These are phyloP conservation scores for Colletotrichum brevisporum DNA, from an alignment of 2,329 filamentous ascomycete genomes.

Conservation along the genomic window DNA sequence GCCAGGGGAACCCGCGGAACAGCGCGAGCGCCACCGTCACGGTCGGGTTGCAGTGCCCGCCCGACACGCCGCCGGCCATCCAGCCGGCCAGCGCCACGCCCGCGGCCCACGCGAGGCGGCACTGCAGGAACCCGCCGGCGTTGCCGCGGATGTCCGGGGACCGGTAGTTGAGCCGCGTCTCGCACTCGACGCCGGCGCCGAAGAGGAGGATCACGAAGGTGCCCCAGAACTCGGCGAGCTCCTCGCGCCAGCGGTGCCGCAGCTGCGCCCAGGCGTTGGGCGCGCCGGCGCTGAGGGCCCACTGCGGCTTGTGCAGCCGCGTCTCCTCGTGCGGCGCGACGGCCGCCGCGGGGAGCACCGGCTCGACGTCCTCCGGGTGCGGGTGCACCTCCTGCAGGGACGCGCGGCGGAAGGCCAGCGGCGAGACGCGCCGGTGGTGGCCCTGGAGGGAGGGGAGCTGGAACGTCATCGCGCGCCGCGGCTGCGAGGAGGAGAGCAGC, in stretches of 20 bases:
- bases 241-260: conserved; percentile 32
- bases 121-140: conserved; percentile 36
- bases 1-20: conserved; percentile 55
- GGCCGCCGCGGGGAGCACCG: conserved; percentile 32
- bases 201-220: conserved; percentile 38
- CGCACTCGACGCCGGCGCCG: conserved; percentile 37
- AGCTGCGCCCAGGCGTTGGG: conserved; percentile 37
- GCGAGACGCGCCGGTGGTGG: conserved; percentile 21
- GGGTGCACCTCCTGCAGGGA: conserved; percentile 37
- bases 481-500: conserved; percentile 13
- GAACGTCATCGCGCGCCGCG: conserved; percentile 15
- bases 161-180: conserved; percentile 30
- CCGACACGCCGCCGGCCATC: conserved; percentile 46
- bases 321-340: conserved; percentile 35
- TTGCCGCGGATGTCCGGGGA: conserved; percentile 31
- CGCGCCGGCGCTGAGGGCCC: conserved; percentile 33
- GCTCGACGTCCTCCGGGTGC: conserved; percentile 33
- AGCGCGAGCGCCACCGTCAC: conserved; percentile 53
- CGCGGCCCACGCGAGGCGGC: conserved; percentile 36
- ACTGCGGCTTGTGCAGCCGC: conserved; percentile 38
- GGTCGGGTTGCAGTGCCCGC: conserved; percentile 52
- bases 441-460: conserved; percentile 14
- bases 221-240: conserved; percentile 38
- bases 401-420: conserved; percentile 24
- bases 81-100: conserved; percentile 35